These are phyloP conservation scores for Cyberlindnera suaveolens DNA, from an alignment of 805 yeast species.

Conservation along the genomic window DNA sequence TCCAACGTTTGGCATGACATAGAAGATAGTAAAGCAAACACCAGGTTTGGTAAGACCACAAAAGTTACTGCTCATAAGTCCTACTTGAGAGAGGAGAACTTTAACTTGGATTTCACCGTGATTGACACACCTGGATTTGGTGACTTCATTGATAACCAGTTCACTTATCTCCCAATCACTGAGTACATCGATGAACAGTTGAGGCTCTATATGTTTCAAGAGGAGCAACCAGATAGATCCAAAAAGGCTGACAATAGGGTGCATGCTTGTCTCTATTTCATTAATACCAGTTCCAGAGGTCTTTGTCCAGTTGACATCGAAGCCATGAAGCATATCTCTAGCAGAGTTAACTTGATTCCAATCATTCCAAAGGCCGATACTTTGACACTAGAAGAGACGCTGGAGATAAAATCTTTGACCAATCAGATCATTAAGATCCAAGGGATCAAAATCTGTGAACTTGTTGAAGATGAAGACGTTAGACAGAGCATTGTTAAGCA, in stretches of 20 bases:
- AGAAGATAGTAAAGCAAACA: conserved; percentile 32
- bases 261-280: conserved; percentile 81
- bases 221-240: conserved; percentile 62
- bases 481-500: conserved; percentile 28
- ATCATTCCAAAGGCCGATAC: conserved; percentile 79
- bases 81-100: conserved; percentile 53
- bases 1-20: conserved; percentile 36
- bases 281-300: conserved; percentile 61
- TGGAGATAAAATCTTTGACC: conserved; percentile 46
- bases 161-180: conserved; percentile 62
- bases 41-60: conserved; percentile 31
- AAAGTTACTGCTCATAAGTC: conserved; percentile 33
- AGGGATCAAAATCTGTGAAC: conserved; percentile 53
- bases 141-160: conserved; percentile 55
- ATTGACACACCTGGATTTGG: conserved; percentile 81
- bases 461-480: conserved; percentile 33
- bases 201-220: conserved; percentile 62
- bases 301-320: conserved; percentile 63
- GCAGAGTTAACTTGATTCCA: conserved; percentile 76
- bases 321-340: conserved; percentile 63
- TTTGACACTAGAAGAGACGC: conserved; percentile 50
- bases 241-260: conserved; percentile 58
- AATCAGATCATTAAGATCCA: conserved; percentile 45
- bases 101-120: conserved; percentile 52
- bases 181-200: conserved; percentile 79